Evolutionary conservation across 352 stramenopile genomes (phyloP), one percentile per base, ranked within the genome.

Genomic region (Phytophthora chlamydospora): DNA sequence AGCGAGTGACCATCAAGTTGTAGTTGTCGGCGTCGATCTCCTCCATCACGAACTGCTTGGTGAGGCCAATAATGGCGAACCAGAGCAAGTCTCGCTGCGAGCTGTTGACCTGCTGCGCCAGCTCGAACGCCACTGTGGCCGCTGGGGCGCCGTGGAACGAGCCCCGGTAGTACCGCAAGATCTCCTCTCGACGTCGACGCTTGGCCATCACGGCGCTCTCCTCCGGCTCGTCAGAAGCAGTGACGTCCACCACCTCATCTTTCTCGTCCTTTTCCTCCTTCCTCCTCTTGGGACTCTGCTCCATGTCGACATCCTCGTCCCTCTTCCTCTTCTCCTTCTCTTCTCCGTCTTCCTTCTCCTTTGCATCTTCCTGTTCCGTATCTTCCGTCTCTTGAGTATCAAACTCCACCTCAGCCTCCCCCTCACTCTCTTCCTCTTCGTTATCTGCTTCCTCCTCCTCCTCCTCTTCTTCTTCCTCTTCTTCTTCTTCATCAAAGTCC

Each of bases 21-120:
- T 98, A 99, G 51, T 97, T 97, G 46, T 93, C 85, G 1, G 90
- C 68, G 68, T 98, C 94, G 32, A 99, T 87, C 34, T 97, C 80
- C 39, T 95, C 77, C 60, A 98, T 77, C 27, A 98, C 66, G 45
- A 98, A 98, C 42, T 98, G 93, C 73, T 98, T 97, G 10, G 97
- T 99, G 0, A 99, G 81, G 2, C 97, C 97, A 6, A 99, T 85
- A 63, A 98, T 98, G n/a, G 96, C 96, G 40, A 98, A 93, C 97
- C 97, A 99, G 10, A 99, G 74, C 48, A 98, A 54, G 61, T 98
- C 92, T 8, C 88, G 89, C 41, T 86, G 87, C 11, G 82, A 79
- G 31, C 76, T 88, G 54, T 97, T 97, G 44, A 96, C 73, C 43
- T 95, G 85, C 38, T 94, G 79, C 0, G 88, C 83, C 21, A 97